Evolutionary conservation across 139 green algal genomes (phyloP), one percentile per base, ranked within the genome.

Genomic region (Coccomyxa sp.): DNA sequence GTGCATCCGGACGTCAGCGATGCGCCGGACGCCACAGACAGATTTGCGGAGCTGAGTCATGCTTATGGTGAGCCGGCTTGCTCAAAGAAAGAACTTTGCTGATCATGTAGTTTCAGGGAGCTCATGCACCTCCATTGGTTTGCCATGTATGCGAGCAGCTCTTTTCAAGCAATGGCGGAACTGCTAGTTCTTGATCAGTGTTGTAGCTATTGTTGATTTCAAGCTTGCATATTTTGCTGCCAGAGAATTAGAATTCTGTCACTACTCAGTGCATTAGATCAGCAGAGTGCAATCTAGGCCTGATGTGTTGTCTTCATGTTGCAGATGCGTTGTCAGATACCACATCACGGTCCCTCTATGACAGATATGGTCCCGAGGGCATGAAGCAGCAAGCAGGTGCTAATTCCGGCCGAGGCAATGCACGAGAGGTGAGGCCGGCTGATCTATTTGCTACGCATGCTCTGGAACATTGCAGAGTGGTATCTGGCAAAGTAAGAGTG

Each of bases 1-100:
- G 76, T 95, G n/a, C 96, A 99, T 58, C 96, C 96, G 0, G 96
- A 99, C 28, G 90, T 93, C 13, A 91, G 77, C 74, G 17, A 76
- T 30, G 83, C 82, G 0, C 32, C 78, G 30, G 86, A 91, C 45
- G 88, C 90, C 10, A 58, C 31, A 10, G 57, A 86, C 66, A 78
- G 74, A 7, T 93, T 93, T 80, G 58, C 74, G 1, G 79, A 82
- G 28, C 79, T 93, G 68, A 88, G 86, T 10, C 32, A 84, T 32
- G 90, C 90, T 13, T 91, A 91, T 58, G 88, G 88, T 89, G 76
- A 38, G 71, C 60, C 31, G 23, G 0, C 38, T 58, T 77, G 71
- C 27, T 16, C 4, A n/a, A 25, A 31, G 14, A 77, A 12, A 12
- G 1, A 1, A 18, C 71, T 77, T 25, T 38, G 12, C 12, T 77